Evolutionary conservation across 257 asterid genomes (phyloP).

Genomic region (Eucommia ulmoides): DNA sequence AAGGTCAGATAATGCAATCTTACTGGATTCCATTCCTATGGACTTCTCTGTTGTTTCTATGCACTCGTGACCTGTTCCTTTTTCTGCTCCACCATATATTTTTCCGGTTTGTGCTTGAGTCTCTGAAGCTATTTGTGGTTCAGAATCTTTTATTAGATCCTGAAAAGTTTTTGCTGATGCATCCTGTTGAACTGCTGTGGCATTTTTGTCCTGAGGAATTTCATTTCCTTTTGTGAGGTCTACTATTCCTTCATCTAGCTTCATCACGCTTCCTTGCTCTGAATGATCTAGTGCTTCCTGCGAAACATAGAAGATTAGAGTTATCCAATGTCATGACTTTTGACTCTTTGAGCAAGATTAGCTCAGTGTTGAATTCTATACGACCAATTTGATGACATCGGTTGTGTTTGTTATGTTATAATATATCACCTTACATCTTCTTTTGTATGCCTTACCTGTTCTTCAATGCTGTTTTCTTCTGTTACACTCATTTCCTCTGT

Average conservation of each 20-base stretch:
- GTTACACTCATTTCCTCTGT: conserved; percentile 15
- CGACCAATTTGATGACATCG: too few relatives aligned
- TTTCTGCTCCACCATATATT: conserved; percentile 7
- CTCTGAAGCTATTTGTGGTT: conserved; percentile 11
- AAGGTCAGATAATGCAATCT: conserved; percentile 22
- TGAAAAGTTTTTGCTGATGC: conserved; percentile 9
- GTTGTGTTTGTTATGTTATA: conserved; percentile 4
- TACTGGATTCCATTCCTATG: conserved; percentile 10
- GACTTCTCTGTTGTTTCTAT: conserved; percentile 11
- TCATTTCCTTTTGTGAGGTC: conserved; percentile 11
- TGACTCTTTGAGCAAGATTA: too few relatives aligned
- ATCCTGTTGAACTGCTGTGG: conserved; percentile 8
- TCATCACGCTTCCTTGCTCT: conserved; percentile 13
- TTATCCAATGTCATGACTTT: too few relatives aligned
- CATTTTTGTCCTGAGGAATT: conserved; percentile 10
- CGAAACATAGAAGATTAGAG: conserved; percentile 4
- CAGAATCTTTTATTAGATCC: conserved; percentile 13
- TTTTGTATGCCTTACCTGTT: conserved; percentile 12
- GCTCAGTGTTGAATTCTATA: too few relatives aligned
- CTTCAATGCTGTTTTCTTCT: conserved; percentile 1
- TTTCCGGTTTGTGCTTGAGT: conserved; percentile 9
- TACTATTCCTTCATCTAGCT: conserved; percentile 13
- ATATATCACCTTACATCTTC: conserved; percentile 22
- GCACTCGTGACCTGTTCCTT: conserved; percentile 9
- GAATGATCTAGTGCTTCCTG: conserved; percentile 22